Base-by-base conservation (phyloP, 2,329 filamentous ascomycete genomes). In the Trematosphaeria pertusa region DNA sequence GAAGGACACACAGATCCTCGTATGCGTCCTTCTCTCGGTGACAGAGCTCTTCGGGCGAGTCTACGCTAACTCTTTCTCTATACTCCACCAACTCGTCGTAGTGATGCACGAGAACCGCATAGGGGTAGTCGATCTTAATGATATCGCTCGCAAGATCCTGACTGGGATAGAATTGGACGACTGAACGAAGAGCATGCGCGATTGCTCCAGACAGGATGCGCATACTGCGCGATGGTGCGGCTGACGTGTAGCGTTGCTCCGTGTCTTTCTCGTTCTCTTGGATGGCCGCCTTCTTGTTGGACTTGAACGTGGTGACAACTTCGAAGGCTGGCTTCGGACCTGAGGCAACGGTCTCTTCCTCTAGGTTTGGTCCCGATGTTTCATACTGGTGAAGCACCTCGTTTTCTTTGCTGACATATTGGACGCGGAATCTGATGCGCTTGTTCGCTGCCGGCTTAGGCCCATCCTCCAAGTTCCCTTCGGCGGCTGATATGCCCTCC, bases 21-120 rank as follows among this genome's bases (percentile, higher is more conserved):
- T 40, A 30, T 7, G 43, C 43, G n/a, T 46, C 18, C 10, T n/a
- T 50, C 8, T 50, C 43, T 14, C 38, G 14, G 8, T 30, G 20
- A 14, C 48, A 50, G 12, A 39, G 15, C 0, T 50, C 38, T 4
- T 30, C 15, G 14, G 38, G n/a, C 4, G 21, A 11, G 1, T 12
- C 3, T 3, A 31, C 22, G 4, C 34, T 21, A 5, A 34, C 33
- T 18, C 18, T 20, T 5, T 35, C 34, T 21, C 43, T 39, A 18
- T 38, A 51, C 11, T 41, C 9, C 5, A 28, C 22, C 6, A 48
- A 21, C 6, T 48, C 40, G 9, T 47, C 44, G 14, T 48, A 47
- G 19, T 51, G 44, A 28, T 45, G 48, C 7, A 40, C 37, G 1
- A 51, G 32, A n/a, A 48, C 35, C 5, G 44, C 28, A 18, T 44